phyloP scores from a whole-genome alignment of 1,139 yeast species.

The Sporopachydermia cereana region DNA sequence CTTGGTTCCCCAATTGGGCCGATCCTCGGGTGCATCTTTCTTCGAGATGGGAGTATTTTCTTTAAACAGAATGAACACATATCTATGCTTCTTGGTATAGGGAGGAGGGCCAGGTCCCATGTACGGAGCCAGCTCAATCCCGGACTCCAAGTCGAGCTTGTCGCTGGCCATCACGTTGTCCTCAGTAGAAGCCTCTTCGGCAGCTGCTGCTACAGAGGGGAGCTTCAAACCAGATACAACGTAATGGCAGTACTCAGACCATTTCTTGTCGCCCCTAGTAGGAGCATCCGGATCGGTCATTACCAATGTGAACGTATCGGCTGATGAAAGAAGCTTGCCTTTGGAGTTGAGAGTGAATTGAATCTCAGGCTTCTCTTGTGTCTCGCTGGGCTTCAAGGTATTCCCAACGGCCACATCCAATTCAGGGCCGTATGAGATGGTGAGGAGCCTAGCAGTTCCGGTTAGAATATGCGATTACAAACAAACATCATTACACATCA shows the following conservation, averaged over 20 bases:
- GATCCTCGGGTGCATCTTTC: constrained; percentile 36
- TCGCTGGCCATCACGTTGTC: constrained; percentile 22
- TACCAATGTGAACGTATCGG: constrained; percentile 60
- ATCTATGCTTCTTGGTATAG: constrained; percentile 73
- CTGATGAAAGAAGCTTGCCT: constrained; percentile 20
- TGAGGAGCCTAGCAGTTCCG: constrained; percentile 21
- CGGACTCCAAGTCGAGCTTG: constrained; percentile 20
- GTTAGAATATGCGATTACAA: constrained; percentile 5
- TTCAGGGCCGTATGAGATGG: constrained; percentile 38
- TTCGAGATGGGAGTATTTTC: constrained; percentile 30
- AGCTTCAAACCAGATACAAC: constrained; percentile 52
- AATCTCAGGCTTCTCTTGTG: constrained; percentile 54
- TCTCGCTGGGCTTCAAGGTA: constrained; percentile 47
- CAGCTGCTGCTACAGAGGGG: constrained; percentile 21
- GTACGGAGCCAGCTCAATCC: constrained; percentile 33
- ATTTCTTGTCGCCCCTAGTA: constrained; percentile 62
- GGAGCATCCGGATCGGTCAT: constrained; percentile 95
- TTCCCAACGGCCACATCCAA: constrained; percentile 74
- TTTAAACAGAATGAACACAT: constrained; percentile 62
- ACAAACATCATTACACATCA: neutral
- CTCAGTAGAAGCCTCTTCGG: constrained; percentile 13
- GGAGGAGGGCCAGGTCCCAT: constrained; percentile 81
- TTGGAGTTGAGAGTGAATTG: constrained; percentile 51
- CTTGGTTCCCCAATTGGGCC: constrained; percentile 83
- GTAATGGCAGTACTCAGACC: constrained; percentile 85